A percentile compares a stretch with the other conserved stretches of the same genome.
Conservation (phyloP, 225 moss, liverwort and hornwort species). For the Pseudoscleropodium purum region DNA sequence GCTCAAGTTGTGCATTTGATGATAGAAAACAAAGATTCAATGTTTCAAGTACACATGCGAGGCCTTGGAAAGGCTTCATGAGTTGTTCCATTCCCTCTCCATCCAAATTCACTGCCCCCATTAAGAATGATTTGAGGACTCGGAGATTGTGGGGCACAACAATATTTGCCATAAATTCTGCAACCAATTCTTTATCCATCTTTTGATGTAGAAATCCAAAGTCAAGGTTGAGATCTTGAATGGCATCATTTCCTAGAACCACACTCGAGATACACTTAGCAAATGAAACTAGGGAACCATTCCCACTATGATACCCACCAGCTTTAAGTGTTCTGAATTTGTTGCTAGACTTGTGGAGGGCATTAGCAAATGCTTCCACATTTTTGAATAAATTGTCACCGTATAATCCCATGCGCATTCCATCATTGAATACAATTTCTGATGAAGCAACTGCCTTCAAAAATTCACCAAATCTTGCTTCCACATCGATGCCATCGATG, state of each 20-base stretch:
- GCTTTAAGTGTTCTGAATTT: rapidly evolving
- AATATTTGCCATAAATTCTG: background rate
- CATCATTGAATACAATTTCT: background rate
- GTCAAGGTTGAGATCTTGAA: rapidly evolving
- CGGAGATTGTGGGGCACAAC: background rate
- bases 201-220: rapidly evolving
- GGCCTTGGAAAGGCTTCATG: background rate
- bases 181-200: background rate
- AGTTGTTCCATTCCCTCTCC: background rate
- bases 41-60: rapidly evolving
- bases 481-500: rapidly evolving
- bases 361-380: background rate
- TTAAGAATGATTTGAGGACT: background rate
- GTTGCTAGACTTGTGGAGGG: background rate
- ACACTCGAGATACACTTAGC: background rate
- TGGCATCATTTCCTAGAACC: background rate
- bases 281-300: rapidly evolving
- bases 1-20: background rate
- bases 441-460: background rate
- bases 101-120: no score
- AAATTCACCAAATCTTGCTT: background rate
- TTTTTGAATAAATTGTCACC: background rate
- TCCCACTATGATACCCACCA: no score
- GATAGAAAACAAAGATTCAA: rapidly evolving
- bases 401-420: rapidly evolving